Percentiles rank a stretch among this genome's conserved stretches.
These are phyloP conservation scores for Penicillium sp. DNA, from an alignment of 2,329 filamentous ascomycete species.

Conservation along the genomic window DNA sequence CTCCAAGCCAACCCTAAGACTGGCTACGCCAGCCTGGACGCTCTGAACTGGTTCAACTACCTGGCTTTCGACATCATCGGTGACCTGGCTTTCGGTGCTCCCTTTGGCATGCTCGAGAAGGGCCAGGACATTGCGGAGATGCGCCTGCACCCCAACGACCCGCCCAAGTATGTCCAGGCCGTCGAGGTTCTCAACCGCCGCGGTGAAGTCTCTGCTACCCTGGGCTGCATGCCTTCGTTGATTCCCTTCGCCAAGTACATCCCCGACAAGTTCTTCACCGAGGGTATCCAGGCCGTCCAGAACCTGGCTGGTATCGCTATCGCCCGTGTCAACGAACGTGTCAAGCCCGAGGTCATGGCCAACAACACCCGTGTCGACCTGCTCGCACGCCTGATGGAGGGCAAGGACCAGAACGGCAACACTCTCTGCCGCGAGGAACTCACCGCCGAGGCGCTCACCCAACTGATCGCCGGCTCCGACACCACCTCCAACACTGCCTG, in stretches of 20 bases:
- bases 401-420: conserved; percentile 75
- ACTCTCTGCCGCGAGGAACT: conserved; percentile 76
- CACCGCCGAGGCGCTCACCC: conserved; percentile 84
- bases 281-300: conserved; percentile 73
- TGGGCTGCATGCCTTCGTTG: conserved; percentile 72
- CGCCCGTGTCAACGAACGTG: conserved; percentile 72
- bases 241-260: conserved; percentile 80
- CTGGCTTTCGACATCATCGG: conserved; percentile 63
- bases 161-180: conserved; percentile 71
- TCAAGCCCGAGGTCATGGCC: conserved; percentile 65
- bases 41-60: conserved; percentile 79
- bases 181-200: conserved; percentile 87
- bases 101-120: conserved; percentile 79
- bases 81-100: conserved; percentile 69
- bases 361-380: conserved; percentile 73
- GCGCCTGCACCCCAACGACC: conserved; percentile 59
- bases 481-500: conserved; percentile 74
- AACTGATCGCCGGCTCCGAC: conserved; percentile 75
- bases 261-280: conserved; percentile 77
- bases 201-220: conserved; percentile 79
- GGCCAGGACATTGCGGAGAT: conserved; percentile 78
- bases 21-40: conserved; percentile 67
- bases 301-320: conserved; percentile 86
- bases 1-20: conserved; percentile 49
- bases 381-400: conserved; percentile 80